Evolutionary conservation across 495 filamentous ascomycete species (phyloP).

Genomic region (Articulospora tetracladia): DNA sequence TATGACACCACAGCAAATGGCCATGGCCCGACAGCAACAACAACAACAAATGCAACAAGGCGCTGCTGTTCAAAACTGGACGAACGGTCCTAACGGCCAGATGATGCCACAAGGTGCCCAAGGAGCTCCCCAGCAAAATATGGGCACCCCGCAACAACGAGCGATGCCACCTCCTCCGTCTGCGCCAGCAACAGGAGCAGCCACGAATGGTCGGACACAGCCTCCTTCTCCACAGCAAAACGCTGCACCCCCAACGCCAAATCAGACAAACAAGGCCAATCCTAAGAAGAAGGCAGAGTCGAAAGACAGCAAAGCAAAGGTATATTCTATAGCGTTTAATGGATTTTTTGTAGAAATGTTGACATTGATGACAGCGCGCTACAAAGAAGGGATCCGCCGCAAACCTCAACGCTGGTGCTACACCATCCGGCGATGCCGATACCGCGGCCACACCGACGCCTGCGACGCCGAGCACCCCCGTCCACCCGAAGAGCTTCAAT

Average conservation of each 20-base stretch:
- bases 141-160: slow-evolving; percentile 74
- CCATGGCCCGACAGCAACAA: slow-evolving; percentile 35
- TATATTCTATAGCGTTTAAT: slow-evolving; percentile 42
- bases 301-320: slow-evolving; percentile 70
- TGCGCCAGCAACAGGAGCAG: slow-evolving; percentile 60
- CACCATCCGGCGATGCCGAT: slow-evolving; percentile 65
- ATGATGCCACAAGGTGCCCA: slow-evolving; percentile 58
- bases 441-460: slow-evolving; percentile 75
- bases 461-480: slow-evolving; percentile 82
- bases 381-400: slow-evolving; percentile 69
- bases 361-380: slow-evolving; percentile 44
- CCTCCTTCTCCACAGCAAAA: slow-evolving; percentile 77
- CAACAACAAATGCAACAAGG: slow-evolving; percentile 28
- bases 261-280: slow-evolving; percentile 69
- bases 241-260: slow-evolving; percentile 84
- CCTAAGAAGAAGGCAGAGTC: slow-evolving; percentile 79
- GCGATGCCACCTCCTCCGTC: slow-evolving; percentile 91
- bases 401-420: slow-evolving; percentile 51
- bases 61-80: slow-evolving; percentile 30
- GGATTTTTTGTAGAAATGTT: slow-evolving; percentile 27
- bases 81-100: slow-evolving; percentile 49
- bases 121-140: slow-evolving; percentile 55
- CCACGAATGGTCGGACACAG: slow-evolving; percentile 56
- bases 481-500: slow-evolving; percentile 60
- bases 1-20: slow-evolving; percentile 57